Conservation (phyloP, 1,284 basidiomycete genomes). For the Schizophyllum amplum region DNA sequence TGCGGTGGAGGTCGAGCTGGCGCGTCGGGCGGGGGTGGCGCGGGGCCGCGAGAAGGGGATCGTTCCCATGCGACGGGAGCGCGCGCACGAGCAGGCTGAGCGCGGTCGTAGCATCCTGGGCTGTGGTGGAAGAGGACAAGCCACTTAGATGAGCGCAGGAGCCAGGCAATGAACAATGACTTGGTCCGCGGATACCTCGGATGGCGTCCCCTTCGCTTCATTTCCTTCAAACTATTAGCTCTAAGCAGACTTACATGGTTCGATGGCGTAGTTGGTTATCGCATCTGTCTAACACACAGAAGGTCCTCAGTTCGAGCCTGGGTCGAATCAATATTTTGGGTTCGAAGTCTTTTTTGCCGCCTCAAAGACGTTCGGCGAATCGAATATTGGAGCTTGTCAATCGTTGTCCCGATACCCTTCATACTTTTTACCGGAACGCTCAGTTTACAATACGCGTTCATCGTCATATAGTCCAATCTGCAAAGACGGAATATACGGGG, state of each 20-base stretch:
- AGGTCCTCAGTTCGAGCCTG: constrained; percentile 30
- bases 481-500: too few species aligned
- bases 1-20: constrained; percentile 29
- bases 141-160: background rate
- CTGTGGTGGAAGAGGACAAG: background rate
- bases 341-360: background rate
- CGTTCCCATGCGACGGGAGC: background rate
- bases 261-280: constrained; percentile 57
- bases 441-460: too few species aligned
- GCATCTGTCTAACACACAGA: constrained; percentile 55
- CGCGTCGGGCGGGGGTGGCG: background rate
- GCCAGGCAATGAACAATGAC: background rate
- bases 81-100: background rate
- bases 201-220: too few species aligned
- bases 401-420: too few species aligned
- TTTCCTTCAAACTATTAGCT: background rate
- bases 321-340: background rate
- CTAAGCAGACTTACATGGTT: constrained; percentile 5
- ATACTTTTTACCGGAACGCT: too few species aligned
- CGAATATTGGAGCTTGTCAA: too few species aligned
- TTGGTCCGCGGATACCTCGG: background rate
- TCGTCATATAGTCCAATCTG: too few species aligned
- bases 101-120: background rate
- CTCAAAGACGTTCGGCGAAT: too few species aligned
- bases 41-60: background rate